Conservation (phyloP, 2,329 filamentous ascomycete genomes). For the Phialophora expanda region DNA sequence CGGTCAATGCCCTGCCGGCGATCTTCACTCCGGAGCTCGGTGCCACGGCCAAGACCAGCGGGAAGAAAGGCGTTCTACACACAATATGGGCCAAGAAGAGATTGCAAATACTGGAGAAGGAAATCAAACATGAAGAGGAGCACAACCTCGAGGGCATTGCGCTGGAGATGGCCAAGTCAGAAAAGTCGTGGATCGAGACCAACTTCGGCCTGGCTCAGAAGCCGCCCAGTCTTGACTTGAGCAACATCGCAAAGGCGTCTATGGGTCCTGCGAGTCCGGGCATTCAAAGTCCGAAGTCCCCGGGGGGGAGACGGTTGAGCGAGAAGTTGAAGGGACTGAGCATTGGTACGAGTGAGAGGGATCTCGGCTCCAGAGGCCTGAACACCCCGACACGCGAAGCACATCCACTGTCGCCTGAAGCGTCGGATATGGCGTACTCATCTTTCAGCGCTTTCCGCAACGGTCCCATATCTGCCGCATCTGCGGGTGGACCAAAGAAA, state of each 20-base stretch:
- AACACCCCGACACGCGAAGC: constrained; percentile 41
- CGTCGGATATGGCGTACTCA: constrained; percentile 67
- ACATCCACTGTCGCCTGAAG: constrained; percentile 65
- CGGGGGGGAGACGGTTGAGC: constrained; percentile 70
- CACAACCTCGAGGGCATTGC: constrained; percentile 81
- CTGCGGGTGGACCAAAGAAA: constrained; percentile 30
- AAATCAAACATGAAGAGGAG: constrained; percentile 75
- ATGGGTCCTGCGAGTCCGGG: constrained; percentile 61
- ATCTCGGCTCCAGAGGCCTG: constrained; percentile 54
- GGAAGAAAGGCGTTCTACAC: constrained; percentile 81
- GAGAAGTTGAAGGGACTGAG: constrained; percentile 82
- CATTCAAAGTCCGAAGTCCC: constrained; percentile 58
- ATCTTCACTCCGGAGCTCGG: constrained; percentile 82
- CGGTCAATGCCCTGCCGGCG: constrained; percentile 80
- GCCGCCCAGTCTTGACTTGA: constrained; percentile 41
- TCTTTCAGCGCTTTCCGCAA: constrained; percentile 66
- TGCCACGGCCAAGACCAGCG: constrained; percentile 67
- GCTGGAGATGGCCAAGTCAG: constrained; percentile 79
- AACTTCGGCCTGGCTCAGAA: constrained; percentile 71
- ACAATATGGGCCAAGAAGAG: constrained; percentile 89
- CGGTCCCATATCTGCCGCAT: constrained; percentile 39
- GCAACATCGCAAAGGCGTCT: constrained; percentile 38
- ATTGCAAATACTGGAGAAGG: constrained; percentile 72
- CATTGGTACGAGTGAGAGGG: constrained; percentile 72
- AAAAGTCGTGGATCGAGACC: constrained; percentile 82